Base-by-base conservation (phyloP, 169 alveolate genomes). In the Cryptosporidium tyzzeri region DNA sequence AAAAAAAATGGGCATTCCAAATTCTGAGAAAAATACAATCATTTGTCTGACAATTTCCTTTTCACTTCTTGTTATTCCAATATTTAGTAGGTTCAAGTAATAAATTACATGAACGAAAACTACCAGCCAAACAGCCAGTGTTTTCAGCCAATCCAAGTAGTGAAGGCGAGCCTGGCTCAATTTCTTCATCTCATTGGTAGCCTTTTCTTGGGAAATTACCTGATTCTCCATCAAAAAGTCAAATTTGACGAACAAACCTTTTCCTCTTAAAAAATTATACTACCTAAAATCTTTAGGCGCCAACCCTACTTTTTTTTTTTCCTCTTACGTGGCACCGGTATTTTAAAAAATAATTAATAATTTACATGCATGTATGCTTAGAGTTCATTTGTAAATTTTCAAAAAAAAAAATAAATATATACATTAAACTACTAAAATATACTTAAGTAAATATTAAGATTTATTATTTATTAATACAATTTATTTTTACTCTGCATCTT, bases 1-100 rank as follows among this genome's bases (percentile, higher is more conserved):
- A 33, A 80, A 80, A 33, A 80, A 80, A 29, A 80, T 80, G 18
- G 89, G 89, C 89, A 80, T 80, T 21, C 89, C 89, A 65, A 80
- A 80, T 35, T 80, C 80, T 10, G 69, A 44, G 44, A 80, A 80
- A 80, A 80, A 80, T 23, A 80, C 51, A 5, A 80, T 80, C 89
- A 80, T 80, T 16, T 37, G 44, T 21, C 23, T 80, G 44, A 65
- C 55, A 14, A 80, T 65, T 14, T 45, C 68, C 26, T 62, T 80
- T 26, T 80, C 80, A 41, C 41, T 80, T 12, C 58, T 65, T 0
- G 89, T 62, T 23, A 80, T 80, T 59, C 68, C 75, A 61, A 58
- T 80, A 61, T 80, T 44, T 35, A 80, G 48, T 6, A 80, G 2
- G 41, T 65, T 59, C 29, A 59, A 37, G 53, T 80, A 80, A 48